These are phyloP conservation scores for Beauveria sp. DNA, from an alignment of 2,329 filamentous ascomycete genomes.

Conservation along the genomic window DNA sequence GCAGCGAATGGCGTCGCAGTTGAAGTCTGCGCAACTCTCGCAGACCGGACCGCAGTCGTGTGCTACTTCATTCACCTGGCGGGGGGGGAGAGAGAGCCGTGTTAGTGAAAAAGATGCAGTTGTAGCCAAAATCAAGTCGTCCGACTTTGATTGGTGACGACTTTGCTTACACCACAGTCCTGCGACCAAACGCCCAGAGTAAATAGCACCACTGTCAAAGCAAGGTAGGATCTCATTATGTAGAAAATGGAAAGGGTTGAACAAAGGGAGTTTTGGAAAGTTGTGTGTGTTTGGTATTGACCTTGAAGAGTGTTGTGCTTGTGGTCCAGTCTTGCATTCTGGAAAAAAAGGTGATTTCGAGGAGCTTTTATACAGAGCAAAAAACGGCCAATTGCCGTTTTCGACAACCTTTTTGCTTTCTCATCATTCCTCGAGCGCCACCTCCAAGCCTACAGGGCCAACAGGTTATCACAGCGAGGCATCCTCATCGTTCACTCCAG, in stretches of 20 bases:
- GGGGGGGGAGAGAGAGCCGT: too few species aligned
- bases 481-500: not conserved
- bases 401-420: not conserved
- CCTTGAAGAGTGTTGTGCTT: too few species aligned
- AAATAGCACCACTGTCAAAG: not conserved
- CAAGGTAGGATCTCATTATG: not conserved
- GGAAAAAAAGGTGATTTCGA: too few species aligned
- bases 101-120: not conserved
- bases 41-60: conserved; percentile 2
- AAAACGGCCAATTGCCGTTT: not conserved
- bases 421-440: not conserved
- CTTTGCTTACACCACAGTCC: not conserved
- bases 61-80: not conserved
- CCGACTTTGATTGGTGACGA: too few species aligned
- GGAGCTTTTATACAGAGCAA: too few species aligned
- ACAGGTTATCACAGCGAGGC: not conserved
- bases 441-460: not conserved
- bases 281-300: too few species aligned
- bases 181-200: not conserved
- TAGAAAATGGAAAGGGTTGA: too few species aligned
- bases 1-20: not conserved
- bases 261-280: not conserved
- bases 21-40: not conserved
- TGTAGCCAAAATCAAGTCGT: not conserved
- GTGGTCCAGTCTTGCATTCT: too few species aligned